Conservation (phyloP, 768 basidiomycete species). For the Collybia sordida region DNA sequence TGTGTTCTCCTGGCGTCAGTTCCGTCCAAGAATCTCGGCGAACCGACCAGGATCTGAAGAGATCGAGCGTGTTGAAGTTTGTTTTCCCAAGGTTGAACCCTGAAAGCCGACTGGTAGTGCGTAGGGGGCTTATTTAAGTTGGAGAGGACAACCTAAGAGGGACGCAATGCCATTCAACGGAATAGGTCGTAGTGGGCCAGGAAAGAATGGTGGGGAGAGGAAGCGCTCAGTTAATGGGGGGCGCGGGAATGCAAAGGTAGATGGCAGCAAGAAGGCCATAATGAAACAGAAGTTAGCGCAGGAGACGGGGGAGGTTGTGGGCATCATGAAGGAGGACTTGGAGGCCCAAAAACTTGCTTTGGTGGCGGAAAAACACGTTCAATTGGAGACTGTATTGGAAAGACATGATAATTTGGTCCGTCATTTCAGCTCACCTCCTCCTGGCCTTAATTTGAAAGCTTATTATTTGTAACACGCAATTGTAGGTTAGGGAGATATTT, state of each 20-base stretch:
- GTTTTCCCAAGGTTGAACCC: conserved; percentile 8
- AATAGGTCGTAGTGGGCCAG: conserved; percentile 8
- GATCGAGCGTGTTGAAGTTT: conserved; percentile 41
- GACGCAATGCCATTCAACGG: conserved; percentile 12
- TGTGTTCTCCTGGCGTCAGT: conserved; percentile 15
- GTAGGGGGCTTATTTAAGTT: conserved; percentile 5
- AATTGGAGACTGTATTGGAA: conserved; percentile 59
- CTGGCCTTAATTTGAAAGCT: conserved; percentile 2
- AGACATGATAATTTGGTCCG: conserved; percentile 76
- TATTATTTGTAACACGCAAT: neutral
- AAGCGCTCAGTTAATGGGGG: conserved; percentile 9
- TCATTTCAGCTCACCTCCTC: conserved; percentile 15
- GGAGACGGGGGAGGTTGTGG: conserved; percentile 4
- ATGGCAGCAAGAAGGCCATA: conserved; percentile 13
- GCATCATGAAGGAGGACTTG: conserved; percentile 23
- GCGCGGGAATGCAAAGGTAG: neutral
- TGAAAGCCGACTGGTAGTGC: conserved; percentile 10
- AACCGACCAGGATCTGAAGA: conserved; percentile 67
- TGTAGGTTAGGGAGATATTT: conserved; percentile 81
- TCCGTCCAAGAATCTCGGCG: conserved; percentile 55
- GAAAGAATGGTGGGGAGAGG: conserved; percentile 2
- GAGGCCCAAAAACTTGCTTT: conserved; percentile 41
- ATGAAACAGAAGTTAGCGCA: conserved; percentile 12
- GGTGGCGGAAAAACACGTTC: conserved; percentile 56
- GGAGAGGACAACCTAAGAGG: conserved; percentile 1